These are phyloP conservation scores for Ceratocystis papillata DNA, from an alignment of 2,329 filamentous ascomycete genomes.

Conservation along the genomic window DNA sequence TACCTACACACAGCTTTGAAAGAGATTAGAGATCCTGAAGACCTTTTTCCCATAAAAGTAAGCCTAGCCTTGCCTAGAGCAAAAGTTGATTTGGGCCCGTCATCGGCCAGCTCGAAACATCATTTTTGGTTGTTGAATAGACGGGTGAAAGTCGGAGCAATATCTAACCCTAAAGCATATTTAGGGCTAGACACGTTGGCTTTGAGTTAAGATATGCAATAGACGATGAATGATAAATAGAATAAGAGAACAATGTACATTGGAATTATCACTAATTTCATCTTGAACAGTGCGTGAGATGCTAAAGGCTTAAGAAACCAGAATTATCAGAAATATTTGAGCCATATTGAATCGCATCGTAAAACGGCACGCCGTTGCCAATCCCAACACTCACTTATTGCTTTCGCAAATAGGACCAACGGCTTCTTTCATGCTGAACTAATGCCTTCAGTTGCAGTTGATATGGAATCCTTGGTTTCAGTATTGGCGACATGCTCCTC, in stretches of 20 bases:
- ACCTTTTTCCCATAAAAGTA: background rate
- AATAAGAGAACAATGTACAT: background rate
- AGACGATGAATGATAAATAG: too few relatives aligned
- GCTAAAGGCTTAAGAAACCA: background rate
- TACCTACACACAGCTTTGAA: background rate
- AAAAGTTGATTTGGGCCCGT: slow-evolving; percentile 4
- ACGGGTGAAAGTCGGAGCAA: slow-evolving; percentile 3
- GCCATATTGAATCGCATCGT: background rate
- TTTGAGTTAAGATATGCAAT: too few relatives aligned
- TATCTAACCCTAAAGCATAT: background rate
- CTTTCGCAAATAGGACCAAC: background rate
- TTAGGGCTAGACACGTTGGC: background rate
- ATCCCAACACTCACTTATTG: background rate
- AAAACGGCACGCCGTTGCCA: background rate
- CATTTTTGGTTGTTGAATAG: background rate
- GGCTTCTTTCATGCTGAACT: background rate
- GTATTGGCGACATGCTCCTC: slow-evolving; percentile 29
- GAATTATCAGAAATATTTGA: background rate
- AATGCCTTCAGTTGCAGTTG: background rate
- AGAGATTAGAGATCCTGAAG: background rate
- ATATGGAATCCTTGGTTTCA: background rate
- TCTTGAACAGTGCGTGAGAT: background rate
- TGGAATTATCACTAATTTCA: background rate
- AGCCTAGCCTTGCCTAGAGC: background rate
- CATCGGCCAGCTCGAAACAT: background rate